Conservation (phyloP, 257 asterid genomes). For the Mitragyna speciosa region DNA sequence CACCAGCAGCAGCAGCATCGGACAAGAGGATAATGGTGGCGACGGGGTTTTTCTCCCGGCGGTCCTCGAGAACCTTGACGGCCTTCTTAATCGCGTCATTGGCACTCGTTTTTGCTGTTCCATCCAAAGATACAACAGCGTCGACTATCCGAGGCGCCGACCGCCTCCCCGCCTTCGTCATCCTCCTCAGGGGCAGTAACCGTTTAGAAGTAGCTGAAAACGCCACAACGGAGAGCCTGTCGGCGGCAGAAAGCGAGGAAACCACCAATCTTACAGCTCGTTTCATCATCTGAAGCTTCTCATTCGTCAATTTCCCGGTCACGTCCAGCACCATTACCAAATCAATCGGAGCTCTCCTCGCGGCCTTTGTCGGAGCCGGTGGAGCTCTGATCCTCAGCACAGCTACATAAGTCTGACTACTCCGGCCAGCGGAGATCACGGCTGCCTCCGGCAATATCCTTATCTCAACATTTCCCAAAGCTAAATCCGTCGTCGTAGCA, state of each 20-base stretch:
- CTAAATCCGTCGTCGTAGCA: conserved; percentile 15
- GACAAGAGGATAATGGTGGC: conserved; percentile 67
- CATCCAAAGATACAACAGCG: conserved; percentile 61
- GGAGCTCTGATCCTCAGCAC: conserved; percentile 76
- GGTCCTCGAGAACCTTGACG: conserved; percentile 88
- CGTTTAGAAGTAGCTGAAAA: conserved; percentile 86
- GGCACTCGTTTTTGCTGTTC: conserved; percentile 51
- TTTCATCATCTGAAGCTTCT: conserved; percentile 70
- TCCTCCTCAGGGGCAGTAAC: conserved; percentile 70
- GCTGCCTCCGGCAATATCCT: conserved; percentile 66
- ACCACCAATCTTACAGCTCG: conserved; percentile 65
- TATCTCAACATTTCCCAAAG: conserved; percentile 41
- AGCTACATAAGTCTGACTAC: conserved; percentile 60
- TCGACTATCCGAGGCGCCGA: conserved; percentile 87
- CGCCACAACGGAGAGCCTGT: conserved; percentile 87
- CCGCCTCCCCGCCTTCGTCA: conserved; percentile 73
- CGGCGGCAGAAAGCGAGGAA: conserved; percentile 74
- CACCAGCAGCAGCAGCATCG: conserved; percentile 39
- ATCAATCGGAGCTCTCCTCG: conserved; percentile 70
- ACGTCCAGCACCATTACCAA: conserved; percentile 79
- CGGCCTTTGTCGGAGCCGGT: conserved; percentile 23
- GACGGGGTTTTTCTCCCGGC: conserved; percentile 74
- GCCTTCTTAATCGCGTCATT: conserved; percentile 84
- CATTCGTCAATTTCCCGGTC: conserved; percentile 52
- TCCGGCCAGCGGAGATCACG: conserved; percentile 68